Percentiles rank a stretch among this genome's conserved stretches.
These are phyloP conservation scores for Pythium apleroticum DNA, from an alignment of 352 stramenopile genomes.

Conservation along the genomic window DNA sequence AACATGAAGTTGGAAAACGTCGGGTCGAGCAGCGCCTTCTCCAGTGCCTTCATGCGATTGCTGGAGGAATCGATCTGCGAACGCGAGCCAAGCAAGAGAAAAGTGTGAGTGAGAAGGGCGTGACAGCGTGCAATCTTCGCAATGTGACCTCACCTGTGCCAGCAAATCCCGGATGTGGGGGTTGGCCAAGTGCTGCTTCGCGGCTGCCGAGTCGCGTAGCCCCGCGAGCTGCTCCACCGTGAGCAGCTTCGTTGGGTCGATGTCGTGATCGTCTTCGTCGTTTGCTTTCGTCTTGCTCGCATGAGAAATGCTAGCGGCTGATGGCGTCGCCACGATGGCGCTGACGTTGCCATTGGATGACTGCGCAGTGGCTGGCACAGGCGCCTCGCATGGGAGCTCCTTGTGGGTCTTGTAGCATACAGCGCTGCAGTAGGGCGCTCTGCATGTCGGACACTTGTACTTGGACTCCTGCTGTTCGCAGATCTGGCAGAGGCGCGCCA, in stretches of 20 bases:
- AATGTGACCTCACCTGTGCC: slow-evolving; percentile 40
- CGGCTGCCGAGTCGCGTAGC: slow-evolving; percentile 33
- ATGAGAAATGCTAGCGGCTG: not conserved
- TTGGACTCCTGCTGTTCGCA: slow-evolving; percentile 59
- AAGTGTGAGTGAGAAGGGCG: not conserved
- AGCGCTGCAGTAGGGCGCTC: slow-evolving; percentile 70
- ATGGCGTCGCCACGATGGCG: not conserved
- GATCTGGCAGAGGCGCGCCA: slow-evolving; percentile 54
- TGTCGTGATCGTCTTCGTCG: slow-evolving; percentile 36
- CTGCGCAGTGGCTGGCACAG: slow-evolving; percentile 2
- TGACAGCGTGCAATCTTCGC: not conserved
- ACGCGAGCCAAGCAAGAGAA: not conserved
- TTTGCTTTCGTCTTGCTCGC: not conserved
- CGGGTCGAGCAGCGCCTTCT: slow-evolving; percentile 73
- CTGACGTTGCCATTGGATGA: slow-evolving; percentile 5
- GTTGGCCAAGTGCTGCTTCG: slow-evolving; percentile 49
- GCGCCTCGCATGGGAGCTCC: slow-evolving; percentile 50
- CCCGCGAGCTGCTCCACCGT: slow-evolving; percentile 48
- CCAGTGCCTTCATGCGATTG: slow-evolving; percentile 69
- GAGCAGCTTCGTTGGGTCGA: slow-evolving; percentile 43
- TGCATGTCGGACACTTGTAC: slow-evolving; percentile 83
- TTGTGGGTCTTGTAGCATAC: slow-evolving; percentile 84
- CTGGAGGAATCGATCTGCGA: slow-evolving; percentile 61
- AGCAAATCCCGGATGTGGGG: slow-evolving; percentile 49
- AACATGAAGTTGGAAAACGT: slow-evolving; percentile 82